Percentiles rank a stretch among this genome's conserved stretches.
Evolutionary conservation across 78 protist genomes (phyloP).

Genomic region (Dictyostelium firmibasis): DNA sequence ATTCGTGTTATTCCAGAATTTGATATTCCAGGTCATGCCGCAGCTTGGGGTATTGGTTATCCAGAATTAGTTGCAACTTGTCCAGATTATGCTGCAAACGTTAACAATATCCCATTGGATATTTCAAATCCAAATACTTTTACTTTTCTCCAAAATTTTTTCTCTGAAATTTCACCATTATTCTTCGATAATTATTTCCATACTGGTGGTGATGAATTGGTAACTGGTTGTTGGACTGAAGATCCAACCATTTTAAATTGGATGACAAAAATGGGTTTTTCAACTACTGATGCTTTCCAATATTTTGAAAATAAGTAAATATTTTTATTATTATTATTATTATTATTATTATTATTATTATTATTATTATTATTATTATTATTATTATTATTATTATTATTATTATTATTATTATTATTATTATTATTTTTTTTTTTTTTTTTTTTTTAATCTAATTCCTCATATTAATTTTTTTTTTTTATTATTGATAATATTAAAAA

Average conservation of each 20-base stretch:
- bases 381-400: no score
- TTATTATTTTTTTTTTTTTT: background rate
- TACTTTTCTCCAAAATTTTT: slow-evolving; percentile 4
- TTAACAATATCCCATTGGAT: slow-evolving; percentile 83
- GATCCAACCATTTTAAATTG: slow-evolving; percentile 31
- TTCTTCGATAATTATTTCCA: slow-evolving; percentile 73
- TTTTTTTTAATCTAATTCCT: background rate
- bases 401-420: no score
- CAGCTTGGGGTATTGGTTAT: slow-evolving; percentile 90
- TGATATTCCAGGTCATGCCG: slow-evolving; percentile 97
- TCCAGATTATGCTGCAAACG: slow-evolving; percentile 47
- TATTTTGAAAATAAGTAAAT: slow-evolving; percentile 38
- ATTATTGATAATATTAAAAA: no score
- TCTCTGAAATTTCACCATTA: slow-evolving; percentile 24
- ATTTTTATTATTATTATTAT: background rate
- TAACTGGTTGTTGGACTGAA: slow-evolving; percentile 88
- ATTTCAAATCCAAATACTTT: slow-evolving; percentile 31
- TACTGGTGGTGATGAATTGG: slow-evolving; percentile 95
- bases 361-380: no score
- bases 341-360: no score
- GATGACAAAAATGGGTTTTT: slow-evolving; percentile 55
- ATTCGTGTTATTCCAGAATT: slow-evolving; percentile 91
- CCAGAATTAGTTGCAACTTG: slow-evolving; percentile 86
- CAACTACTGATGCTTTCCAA: slow-evolving; percentile 33
- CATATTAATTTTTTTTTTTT: background rate